Evolutionary conservation across 2,329 filamentous ascomycete species (phyloP).

Genomic region (Aureobasidium vineae): DNA sequence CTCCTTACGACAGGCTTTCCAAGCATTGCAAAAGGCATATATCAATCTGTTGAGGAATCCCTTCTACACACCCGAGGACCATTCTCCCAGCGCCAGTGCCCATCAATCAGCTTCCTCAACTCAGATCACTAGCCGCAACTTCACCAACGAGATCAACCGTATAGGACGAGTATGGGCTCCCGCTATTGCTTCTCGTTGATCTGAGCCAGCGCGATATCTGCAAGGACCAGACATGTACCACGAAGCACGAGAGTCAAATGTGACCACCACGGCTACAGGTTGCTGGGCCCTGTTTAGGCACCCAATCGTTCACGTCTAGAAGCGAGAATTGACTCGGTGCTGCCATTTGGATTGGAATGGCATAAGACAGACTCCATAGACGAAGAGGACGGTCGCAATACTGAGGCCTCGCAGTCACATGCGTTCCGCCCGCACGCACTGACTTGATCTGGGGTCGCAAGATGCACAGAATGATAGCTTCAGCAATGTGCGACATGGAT

Average conservation of each 20-base stretch:
- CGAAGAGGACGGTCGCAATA: background rate
- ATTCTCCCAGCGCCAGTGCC: constrained; percentile 59
- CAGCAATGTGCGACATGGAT: background rate
- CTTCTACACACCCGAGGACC: constrained; percentile 88
- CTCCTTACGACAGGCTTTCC: constrained; percentile 63
- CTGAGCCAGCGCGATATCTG: background rate
- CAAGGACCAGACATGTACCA: background rate
- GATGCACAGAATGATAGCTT: background rate
- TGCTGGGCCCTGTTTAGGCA: background rate
- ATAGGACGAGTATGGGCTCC: constrained; percentile 86
- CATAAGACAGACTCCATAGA: background rate
- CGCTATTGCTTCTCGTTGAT: constrained; percentile 50
- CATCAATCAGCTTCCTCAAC: constrained; percentile 49
- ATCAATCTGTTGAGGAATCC: constrained; percentile 87
- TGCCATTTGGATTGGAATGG: background rate
- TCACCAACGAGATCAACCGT: constrained; percentile 75
- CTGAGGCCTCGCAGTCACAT: background rate
- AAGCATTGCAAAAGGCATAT: constrained; percentile 89
- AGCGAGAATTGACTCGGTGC: background rate
- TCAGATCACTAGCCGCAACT: constrained; percentile 77
- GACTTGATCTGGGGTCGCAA: background rate
- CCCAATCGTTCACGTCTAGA: background rate
- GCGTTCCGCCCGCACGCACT: background rate
- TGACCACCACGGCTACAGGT: background rate
- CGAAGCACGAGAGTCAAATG: background rate